Evolutionary conservation across 2,329 filamentous ascomycete species (phyloP), one percentile per base, ranked within the genome.

Genomic region (Pseudopyricularia javanii): DNA sequence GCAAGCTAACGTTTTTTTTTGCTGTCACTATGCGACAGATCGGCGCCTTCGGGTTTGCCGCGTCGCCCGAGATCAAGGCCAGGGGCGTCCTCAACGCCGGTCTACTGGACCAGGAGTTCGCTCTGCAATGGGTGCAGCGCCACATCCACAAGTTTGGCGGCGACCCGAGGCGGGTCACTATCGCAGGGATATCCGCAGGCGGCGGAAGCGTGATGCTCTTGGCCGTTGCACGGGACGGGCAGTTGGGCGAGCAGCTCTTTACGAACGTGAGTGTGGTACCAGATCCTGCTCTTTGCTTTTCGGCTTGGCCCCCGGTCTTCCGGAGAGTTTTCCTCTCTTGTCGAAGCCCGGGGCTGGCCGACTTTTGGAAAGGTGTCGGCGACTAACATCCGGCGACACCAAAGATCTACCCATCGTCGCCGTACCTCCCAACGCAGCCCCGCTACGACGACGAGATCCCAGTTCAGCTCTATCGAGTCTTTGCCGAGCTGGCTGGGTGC

Each of bases 181-280:
- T 81, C 17, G 72, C 71, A 54, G 79, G 80, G 0, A 74, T 78
- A 55, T 75, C 72, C 9, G 76, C 79, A 0, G 79, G 80, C 2
- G 78, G 66, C 1, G 75, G 74, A 0, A 66, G 64, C 11, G 72
- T 76, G 4, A 68, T 75, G 53, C 66, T 72, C n/a, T 70, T 55
- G 30, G 28, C 54, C 7, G 32, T 58, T 33, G 55, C 52, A 15
- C 15, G 50, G 28, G 50, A 47, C 17, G 50, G 50, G 3, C 20
- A 12, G 50, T n/a, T 43, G 50, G 37, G 50, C 35, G 66, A 64
- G 0, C 62, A 65, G 3, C 66, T 78, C 1, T 80, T 80, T 59
- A 62, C 57, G 7, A 71, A 47, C 24, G 50, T 52, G 17, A 47
- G 50, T 17, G n/a, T n/a, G n/a, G n/a, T n/a, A n/a, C n/a, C n/a